Percentiles rank a stretch among this genome's conserved stretches.
Evolutionary conservation across 2,329 filamentous ascomycete species (phyloP).

Genomic region (Botrytis pseudocinerea): DNA sequence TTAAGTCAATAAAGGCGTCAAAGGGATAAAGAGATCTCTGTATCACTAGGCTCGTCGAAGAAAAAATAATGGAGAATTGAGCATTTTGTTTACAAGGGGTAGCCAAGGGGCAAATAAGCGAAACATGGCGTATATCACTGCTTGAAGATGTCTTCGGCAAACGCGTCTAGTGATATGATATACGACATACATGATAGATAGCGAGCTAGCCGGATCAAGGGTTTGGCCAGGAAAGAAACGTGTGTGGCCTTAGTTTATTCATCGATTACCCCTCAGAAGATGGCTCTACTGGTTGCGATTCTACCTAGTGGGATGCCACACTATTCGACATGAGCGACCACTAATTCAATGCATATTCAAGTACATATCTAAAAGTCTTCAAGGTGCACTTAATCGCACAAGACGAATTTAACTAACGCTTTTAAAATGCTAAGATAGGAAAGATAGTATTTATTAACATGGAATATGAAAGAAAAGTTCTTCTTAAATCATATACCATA

Average conservation of each 20-base stretch:
- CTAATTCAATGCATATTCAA: neutral
- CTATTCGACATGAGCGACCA: neutral
- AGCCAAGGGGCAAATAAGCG: neutral
- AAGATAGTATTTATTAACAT: neutral
- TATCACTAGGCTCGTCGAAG: neutral
- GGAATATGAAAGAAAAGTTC: neutral
- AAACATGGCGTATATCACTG: neutral
- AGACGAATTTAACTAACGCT: neutral
- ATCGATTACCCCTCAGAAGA: neutral
- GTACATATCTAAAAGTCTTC: neutral
- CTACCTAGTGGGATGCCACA: neutral
- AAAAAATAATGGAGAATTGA: neutral
- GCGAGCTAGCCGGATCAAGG: neutral
- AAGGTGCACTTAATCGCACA: neutral
- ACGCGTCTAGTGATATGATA: neutral
- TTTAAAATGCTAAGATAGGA: neutral
- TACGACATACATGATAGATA: neutral
- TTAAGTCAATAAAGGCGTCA: neutral
- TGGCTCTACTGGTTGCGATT: neutral
- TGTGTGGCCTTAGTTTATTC: neutral
- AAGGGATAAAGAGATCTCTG: neutral
- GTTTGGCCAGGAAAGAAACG: neutral
- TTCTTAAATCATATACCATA: neutral
- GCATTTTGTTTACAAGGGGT: neutral
- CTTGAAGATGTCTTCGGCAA: neutral